Percentiles rank a stretch among this genome's conserved stretches.
phyloP scores from a whole-genome alignment of 139 green algal species.

The Zygnema cylindricum region DNA sequence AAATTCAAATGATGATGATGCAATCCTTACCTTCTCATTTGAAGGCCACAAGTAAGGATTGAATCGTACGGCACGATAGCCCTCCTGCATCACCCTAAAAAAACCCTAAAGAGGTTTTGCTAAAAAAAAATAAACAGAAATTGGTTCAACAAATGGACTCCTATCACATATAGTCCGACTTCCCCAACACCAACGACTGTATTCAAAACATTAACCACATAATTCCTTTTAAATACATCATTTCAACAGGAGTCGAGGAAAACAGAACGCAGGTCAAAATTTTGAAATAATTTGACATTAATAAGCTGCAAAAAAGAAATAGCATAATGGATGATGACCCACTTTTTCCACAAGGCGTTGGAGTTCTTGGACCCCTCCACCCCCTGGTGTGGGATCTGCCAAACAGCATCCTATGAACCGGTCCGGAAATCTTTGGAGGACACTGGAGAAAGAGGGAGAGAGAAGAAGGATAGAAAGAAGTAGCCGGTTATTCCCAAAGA shows the following conservation, averaged over 20 bases:
- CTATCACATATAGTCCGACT: background rate
- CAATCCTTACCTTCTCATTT: slow-evolving; percentile 50
- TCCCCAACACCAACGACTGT: too few species aligned
- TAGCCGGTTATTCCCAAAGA: background rate
- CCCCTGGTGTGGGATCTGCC: slow-evolving; percentile 67
- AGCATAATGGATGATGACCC: background rate
- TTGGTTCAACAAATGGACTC: background rate
- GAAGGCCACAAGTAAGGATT: slow-evolving; percentile 78
- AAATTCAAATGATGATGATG: background rate
- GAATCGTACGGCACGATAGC: slow-evolving; percentile 71
- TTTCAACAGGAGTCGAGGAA: background rate
- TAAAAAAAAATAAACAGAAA: background rate
- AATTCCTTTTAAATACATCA: slow-evolving; percentile 2
- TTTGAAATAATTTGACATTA: background rate
- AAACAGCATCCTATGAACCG: slow-evolving; percentile 73
- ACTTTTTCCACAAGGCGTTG: slow-evolving; percentile 55
- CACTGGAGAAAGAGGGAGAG: background rate
- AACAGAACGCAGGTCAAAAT: background rate
- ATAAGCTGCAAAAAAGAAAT: slow-evolving; percentile 9
- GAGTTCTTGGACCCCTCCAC: slow-evolving; percentile 46
- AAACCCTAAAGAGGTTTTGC: background rate
- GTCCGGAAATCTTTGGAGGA: slow-evolving; percentile 52
- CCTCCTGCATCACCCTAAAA: slow-evolving; percentile 36
- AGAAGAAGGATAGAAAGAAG: background rate
- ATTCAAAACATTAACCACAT: background rate